These are phyloP conservation scores for Aspergillus costaricaensis DNA, from an alignment of 2,329 filamentous ascomycete species.

Conservation along the genomic window DNA sequence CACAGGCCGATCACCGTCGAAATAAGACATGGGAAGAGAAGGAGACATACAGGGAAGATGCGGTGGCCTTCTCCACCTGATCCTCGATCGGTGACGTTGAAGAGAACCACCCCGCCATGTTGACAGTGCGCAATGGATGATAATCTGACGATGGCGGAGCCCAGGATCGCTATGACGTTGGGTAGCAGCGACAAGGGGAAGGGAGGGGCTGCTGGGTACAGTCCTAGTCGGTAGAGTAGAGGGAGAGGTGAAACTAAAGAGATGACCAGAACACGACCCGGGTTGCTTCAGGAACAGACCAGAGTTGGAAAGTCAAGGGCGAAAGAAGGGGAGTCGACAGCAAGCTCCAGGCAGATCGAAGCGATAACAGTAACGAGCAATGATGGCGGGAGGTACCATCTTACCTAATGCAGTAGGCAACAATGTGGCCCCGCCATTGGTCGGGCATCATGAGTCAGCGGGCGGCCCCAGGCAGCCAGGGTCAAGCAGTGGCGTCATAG, in stretches of 20 bases:
- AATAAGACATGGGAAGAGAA: constrained; percentile 11
- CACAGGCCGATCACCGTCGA: not conserved
- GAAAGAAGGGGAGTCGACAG: constrained; percentile 1
- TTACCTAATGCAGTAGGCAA: constrained; percentile 13
- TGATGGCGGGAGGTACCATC: constrained; percentile 13
- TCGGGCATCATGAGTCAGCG: constrained; percentile 17
- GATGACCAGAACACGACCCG: not conserved
- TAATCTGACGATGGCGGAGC: constrained; percentile 11
- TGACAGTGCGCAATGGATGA: constrained; percentile 41
- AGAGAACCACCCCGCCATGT: constrained; percentile 96
- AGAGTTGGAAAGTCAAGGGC: not conserved
- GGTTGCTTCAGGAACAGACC: not conserved
- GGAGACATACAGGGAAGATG: constrained; percentile 77
- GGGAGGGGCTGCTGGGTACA: not conserved
- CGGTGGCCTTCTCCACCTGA: constrained; percentile 93
- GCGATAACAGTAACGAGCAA: constrained; percentile 2
- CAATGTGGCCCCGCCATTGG: not conserved
- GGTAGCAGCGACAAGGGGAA: constrained; percentile 10
- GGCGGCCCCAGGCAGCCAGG: not conserved
- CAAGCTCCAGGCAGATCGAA: constrained; percentile 20
- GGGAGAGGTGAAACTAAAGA: not conserved
- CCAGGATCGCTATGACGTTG: constrained; percentile 24
- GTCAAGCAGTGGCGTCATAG: constrained; percentile 37
- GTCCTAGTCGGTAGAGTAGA: not conserved
- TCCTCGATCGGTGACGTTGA: constrained; percentile 92